A percentile compares a stretch with the other conserved stretches of the same genome.
phyloP scores from a whole-genome alignment of 805 yeast species.

The Hanseniaspora clermontiae region DNA sequence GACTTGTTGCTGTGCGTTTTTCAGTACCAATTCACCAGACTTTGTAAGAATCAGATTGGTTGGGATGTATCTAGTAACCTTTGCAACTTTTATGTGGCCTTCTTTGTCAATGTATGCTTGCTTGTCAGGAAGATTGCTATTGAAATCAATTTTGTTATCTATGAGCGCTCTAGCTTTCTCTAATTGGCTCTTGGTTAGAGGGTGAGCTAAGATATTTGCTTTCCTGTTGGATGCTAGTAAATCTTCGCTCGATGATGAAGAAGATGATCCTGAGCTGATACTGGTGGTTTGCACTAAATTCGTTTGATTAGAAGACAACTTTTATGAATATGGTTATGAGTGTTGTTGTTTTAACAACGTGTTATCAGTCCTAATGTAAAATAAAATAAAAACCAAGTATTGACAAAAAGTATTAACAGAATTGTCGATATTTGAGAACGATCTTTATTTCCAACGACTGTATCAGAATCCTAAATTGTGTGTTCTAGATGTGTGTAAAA shows the following conservation, averaged over 20 bases:
- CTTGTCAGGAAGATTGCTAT: constrained; percentile 3
- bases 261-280: not conserved
- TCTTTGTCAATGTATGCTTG: constrained; percentile 13
- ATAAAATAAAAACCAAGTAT: no score
- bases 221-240: not conserved
- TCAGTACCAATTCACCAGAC: constrained; percentile 10
- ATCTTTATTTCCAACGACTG: no score
- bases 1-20: constrained; percentile 10
- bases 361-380: no score
- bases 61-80: constrained; percentile 11
- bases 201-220: not conserved
- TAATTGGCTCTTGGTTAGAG: constrained; percentile 6
- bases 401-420: no score
- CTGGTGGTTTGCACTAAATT: not conserved
- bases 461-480: no score
- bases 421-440: no score
- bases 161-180: not conserved
- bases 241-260: not conserved
- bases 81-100: constrained; percentile 8
- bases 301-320: constrained; percentile 2
- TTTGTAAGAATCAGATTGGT: constrained; percentile 9
- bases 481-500: no score
- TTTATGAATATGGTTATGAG: no score
- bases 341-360: no score
- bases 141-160: constrained; percentile 4